Conservation (phyloP, 2,329 filamentous ascomycete genomes). For the Xylaria arbuscula region DNA sequence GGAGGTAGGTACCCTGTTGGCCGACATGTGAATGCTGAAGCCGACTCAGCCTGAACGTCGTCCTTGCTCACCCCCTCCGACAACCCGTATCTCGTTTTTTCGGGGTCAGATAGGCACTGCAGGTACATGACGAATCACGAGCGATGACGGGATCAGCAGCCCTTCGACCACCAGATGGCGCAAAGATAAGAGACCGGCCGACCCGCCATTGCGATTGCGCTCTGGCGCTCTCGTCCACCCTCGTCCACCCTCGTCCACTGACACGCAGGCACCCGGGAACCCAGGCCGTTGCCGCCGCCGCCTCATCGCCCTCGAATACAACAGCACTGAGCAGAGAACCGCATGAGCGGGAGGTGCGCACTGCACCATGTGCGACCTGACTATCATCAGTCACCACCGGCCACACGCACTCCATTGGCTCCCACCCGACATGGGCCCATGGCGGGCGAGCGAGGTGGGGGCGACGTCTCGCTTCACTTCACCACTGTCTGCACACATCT, state of each 20-base stretch:
- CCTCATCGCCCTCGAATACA: conserved; percentile 24
- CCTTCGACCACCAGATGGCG: conserved; percentile 36
- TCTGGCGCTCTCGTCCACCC: conserved; percentile 9
- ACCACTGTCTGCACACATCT: conserved; percentile 5
- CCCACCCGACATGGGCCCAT: conserved; percentile 13
- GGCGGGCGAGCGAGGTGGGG: neutral
- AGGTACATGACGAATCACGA: conserved; percentile 37
- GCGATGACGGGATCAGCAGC: conserved; percentile 33
- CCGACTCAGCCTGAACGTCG: conserved; percentile 8
- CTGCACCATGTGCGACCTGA: conserved; percentile 28
- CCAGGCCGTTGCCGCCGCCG: conserved; percentile 31
- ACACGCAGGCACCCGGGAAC: conserved; percentile 27
- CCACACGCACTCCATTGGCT: conserved; percentile 15
- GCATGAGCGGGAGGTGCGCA: conserved; percentile 18
- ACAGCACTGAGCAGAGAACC: neutral
- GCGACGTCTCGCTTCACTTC: conserved; percentile 9
- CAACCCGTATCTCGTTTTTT: conserved; percentile 25
- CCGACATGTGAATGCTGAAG: neutral
- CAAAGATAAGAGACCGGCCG: conserved; percentile 37
- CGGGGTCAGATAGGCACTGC: conserved; percentile 35
- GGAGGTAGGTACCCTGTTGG: no score
- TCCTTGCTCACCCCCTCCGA: conserved; percentile 28
- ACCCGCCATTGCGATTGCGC: conserved; percentile 18
- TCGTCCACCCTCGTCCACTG: conserved; percentile 17
- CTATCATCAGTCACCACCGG: conserved; percentile 10